Base-by-base conservation (phyloP, 2,329 filamentous ascomycete genomes). In the Exophiala spinifera region DNA sequence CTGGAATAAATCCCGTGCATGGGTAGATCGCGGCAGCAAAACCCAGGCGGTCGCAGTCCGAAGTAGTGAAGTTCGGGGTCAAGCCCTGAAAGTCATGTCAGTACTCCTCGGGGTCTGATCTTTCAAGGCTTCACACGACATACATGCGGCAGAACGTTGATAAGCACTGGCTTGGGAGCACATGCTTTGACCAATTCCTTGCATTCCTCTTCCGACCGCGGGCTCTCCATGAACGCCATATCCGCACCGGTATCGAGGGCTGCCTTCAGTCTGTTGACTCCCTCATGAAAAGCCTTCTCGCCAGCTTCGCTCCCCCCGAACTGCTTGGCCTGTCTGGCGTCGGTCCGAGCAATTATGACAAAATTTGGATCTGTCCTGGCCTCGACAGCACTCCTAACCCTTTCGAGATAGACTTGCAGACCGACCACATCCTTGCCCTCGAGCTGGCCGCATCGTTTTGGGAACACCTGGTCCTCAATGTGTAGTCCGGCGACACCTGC, bases 401-500 rank as follows among this genome's bases (percentile, higher is more conserved):
- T 66, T 3, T 64, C 66, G 25, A 64, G 59, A 46, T 67, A 72
- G 1, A 65, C 68, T 1, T 63, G 60, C 1, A 42, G 56, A 46
- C 66, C 66, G 20, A 72, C 70, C 7, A 73, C 65, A 23, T 68
- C 63, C 57, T 73, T 73, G 23, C 70, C 70, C 2, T 57, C 65
- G 0, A 73, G 65, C 46, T 73, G 70, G 0, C 71, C 70, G 49
- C 71, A 73, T 13, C 75, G 63, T 52, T 78, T 78, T 8, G 75
- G 74, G 74, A 74, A 78, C 1, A 72, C 74, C 56, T 77, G 75
- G 49, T 77, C 74, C 51, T 77, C 75, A 51, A 78, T 75, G 72
- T 70, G 71, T 6, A 70, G 53, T 0, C 69, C 68, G 1, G 68
- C 68, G 1, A 67, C 68, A 0, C 67, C 73, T 1, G 74, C 74